Evolutionary conservation across 176 grass and related monocot genomes (phyloP).

Genomic region (Musa beccarii): DNA sequence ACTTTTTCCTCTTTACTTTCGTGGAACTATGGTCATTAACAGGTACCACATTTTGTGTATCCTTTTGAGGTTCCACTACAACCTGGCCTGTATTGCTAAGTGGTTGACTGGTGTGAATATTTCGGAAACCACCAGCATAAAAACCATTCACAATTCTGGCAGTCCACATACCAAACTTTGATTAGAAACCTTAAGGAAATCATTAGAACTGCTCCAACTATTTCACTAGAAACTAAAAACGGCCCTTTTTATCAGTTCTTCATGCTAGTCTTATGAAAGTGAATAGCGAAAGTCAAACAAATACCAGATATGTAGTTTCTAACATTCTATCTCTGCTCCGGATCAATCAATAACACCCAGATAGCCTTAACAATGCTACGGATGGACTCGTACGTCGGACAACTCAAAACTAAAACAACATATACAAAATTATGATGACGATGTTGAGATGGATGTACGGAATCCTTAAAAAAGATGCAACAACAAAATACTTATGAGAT

Average conservation of each 20-base stretch:
- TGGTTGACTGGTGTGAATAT: constrained; percentile 38
- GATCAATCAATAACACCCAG: too few species aligned
- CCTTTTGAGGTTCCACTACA: constrained; percentile 19
- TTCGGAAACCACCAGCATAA: constrained; percentile 25
- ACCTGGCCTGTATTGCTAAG: constrained; percentile 26
- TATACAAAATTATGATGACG: not conserved
- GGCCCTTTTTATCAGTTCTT: too few species aligned
- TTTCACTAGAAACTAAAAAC: too few species aligned
- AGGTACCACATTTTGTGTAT: constrained; percentile 16
- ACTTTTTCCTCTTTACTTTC: constrained; percentile 73
- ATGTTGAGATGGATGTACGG: not conserved
- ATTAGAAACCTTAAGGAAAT: constrained; percentile 42
- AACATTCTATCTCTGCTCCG: too few species aligned
- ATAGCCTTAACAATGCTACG: too few species aligned
- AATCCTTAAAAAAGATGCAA: not conserved
- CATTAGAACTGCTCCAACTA: constrained; percentile 13
- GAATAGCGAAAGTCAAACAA: too few species aligned
- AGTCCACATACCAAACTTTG: constrained; percentile 4
- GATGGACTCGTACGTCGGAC: too few species aligned
- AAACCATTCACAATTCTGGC: constrained; percentile 10
- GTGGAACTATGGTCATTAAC: constrained; percentile 26
- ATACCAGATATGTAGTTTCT: too few species aligned
- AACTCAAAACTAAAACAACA: not conserved
- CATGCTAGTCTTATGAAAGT: too few species aligned
- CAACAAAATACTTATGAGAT: not conserved